Conservation (phyloP, 192 early-diverging fungal genomes). For the Mycoemilia scoparia region DNA sequence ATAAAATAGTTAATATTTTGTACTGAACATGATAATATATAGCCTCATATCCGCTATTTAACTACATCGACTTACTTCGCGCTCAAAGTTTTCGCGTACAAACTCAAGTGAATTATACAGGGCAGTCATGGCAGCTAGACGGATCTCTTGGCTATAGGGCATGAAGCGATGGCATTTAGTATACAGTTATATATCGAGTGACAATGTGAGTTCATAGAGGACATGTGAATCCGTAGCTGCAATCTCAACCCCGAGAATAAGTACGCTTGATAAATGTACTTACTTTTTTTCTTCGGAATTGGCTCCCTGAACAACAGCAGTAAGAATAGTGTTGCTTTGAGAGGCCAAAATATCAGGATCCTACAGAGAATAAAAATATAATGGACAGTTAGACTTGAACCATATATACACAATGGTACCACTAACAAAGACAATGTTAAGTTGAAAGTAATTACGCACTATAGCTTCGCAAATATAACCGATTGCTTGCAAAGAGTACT, state of each 20-base stretch:
- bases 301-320: slow-evolving; percentile 89
- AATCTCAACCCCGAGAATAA: no score
- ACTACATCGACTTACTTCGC: no score
- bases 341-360: slow-evolving; percentile 58
- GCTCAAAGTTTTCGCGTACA: slow-evolving; percentile 81
- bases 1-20: not conserved
- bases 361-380: no score
- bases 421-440: not conserved
- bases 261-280: no score
- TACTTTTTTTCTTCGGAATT: slow-evolving; percentile 81
- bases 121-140: slow-evolving; percentile 73
- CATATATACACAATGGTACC: not conserved
- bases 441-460: no score
- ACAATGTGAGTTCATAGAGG: no score
- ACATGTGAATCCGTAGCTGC: no score
- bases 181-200: no score
- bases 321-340: slow-evolving; percentile 82
- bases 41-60: slow-evolving; percentile 1
- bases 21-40: not conserved
- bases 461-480: slow-evolving; percentile 88
- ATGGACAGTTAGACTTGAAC: no score
- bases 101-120: slow-evolving; percentile 93
- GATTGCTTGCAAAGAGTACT: slow-evolving; percentile 70
- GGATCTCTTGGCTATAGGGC: slow-evolving; percentile 71
- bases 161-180: no score